Evolutionary conservation across 2,329 filamentous ascomycete species (phyloP), one percentile per base, ranked within the genome.

Genomic region (Colletotrichum spaethianum): DNA sequence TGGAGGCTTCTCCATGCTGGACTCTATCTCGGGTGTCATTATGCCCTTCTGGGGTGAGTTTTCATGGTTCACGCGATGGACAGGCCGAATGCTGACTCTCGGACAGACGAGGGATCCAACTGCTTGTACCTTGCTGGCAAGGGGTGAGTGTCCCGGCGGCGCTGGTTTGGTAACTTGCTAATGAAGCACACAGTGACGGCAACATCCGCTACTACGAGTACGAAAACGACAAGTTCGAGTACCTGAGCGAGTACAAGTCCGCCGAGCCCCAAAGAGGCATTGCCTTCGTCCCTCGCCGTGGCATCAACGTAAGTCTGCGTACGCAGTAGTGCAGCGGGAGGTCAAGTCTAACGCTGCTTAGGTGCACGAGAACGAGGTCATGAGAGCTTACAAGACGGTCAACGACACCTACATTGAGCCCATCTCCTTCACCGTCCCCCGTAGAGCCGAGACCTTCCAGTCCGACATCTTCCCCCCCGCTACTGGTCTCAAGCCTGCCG

Each of bases 171-270:
- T 44, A 18, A 4, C 16, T 33, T 75, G n/a, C 75, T 79, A 74
- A 80, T 60, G n/a, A n/a, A 12, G n/a, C 9, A 26, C 38, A 20
- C 74, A 96, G 94, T 83, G 96, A 99, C 80, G 96, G 96, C 79
- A 99, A 99, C 84, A 99, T 99, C 80, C 95, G 96, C 75, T 99
- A 99, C 88, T 99, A 94, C 82, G 96, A 99, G 84, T 97, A 97
- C 80, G 94, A 97, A 81, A 97, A 98, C 84, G 96, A 98, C 88
- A 98, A 98, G 84, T 98, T 99, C 80, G 96, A 99, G 84, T 98
- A 94, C 83, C 86, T 99, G 66, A 97, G 95, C 74, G 96, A 98
- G 82, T 96, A 98, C 89, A 98, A 98, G 85, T 98, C 96, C n/a
- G 86, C 88, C 48, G 96, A 99, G 75, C 96, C 96, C 40, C 96